These are phyloP conservation scores for Alternaria postmessia DNA, from an alignment of 2,329 filamentous ascomycete species.

Conservation along the genomic window DNA sequence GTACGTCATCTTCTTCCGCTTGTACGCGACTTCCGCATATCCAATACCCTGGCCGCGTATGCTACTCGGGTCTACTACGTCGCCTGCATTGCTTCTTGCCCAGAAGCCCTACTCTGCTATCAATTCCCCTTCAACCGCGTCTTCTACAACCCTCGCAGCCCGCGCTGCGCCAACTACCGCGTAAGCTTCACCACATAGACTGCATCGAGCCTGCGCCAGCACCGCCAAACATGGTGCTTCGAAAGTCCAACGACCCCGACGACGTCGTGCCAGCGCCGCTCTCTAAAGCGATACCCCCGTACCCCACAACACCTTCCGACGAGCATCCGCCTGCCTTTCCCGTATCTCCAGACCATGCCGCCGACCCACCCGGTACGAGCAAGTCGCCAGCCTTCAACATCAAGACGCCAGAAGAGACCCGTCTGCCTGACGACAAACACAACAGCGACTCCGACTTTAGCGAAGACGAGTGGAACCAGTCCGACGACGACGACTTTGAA, in stretches of 20 bases:
- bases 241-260: conserved; percentile 50
- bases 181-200: neutral
- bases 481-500: conserved; percentile 46
- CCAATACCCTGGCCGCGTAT: conserved; percentile 13
- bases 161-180: conserved; percentile 2
- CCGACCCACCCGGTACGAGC: conserved; percentile 47
- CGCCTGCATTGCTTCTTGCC: neutral
- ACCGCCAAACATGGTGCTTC: conserved; percentile 54
- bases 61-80: conserved; percentile 5
- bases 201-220: neutral
- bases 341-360: conserved; percentile 23
- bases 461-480: conserved; percentile 46
- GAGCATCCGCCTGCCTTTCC: conserved; percentile 39
- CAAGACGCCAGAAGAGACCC: conserved; percentile 38
- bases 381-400: conserved; percentile 53
- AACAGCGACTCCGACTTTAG: conserved; percentile 42
- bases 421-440: conserved; percentile 30
- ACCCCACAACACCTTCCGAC: conserved; percentile 54
- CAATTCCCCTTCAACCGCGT: neutral
- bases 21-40: conserved; percentile 10
- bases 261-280: conserved; percentile 52
- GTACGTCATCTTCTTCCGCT: conserved; percentile 25
- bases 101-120: neutral
- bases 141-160: neutral
- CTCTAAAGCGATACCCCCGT: conserved; percentile 54